Base-by-base conservation (phyloP, 225 moss, liverwort and hornwort species). In the Bryoerythrophyllum caledonicum region DNA sequence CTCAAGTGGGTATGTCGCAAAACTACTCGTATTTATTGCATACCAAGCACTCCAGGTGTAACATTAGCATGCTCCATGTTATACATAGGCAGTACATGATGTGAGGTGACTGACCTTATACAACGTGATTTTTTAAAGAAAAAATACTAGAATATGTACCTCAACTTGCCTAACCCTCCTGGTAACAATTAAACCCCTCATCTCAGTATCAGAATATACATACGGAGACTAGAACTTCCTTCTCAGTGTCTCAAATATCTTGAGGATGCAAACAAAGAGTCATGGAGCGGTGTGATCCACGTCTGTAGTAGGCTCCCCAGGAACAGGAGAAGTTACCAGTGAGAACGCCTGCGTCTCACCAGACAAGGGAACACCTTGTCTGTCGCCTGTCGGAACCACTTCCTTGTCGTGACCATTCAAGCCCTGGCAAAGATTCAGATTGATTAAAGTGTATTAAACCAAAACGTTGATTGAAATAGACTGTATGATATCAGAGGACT, bases 231-330 rank as follows among this genome's bases (percentile, higher is more conserved):
- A 25, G 81, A 78, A 65, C 61, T 65, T 66, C 44, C 26, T 74
- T 46, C 65, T 55, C 40, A 74, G 38, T 16, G 74, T 67, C 60
- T 79, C 63, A 26, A 76, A 58, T 28, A 58, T 48, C 69, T 82
- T 74, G 67, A 78, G 30, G 72, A 81, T 59, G 55, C 32, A n/a
- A 63, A 79, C 71, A 34, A 77, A 58, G 61, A 74, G 73, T 88
- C 82, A 88, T 51, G 87, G 82, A 69, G 87, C 80, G 23, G 54
- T 67, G 34, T 78, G 66, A 49, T 88, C 78, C 32, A 65, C 0
- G 58, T 30, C 43, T 65, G 78, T 1, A 34, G 85, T 82, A 67
- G 87, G 87, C 32, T 88, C 85, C 44, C 85, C 87, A 80, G 85
- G 80, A 60, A 88, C 80, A 72, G 87, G 75, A 60, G 85, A 77